Percentiles rank a stretch among this genome's conserved stretches.
These are phyloP conservation scores for Leccinum discolor DNA, from an alignment of 1,284 basidiomycete species.

Conservation along the genomic window DNA sequence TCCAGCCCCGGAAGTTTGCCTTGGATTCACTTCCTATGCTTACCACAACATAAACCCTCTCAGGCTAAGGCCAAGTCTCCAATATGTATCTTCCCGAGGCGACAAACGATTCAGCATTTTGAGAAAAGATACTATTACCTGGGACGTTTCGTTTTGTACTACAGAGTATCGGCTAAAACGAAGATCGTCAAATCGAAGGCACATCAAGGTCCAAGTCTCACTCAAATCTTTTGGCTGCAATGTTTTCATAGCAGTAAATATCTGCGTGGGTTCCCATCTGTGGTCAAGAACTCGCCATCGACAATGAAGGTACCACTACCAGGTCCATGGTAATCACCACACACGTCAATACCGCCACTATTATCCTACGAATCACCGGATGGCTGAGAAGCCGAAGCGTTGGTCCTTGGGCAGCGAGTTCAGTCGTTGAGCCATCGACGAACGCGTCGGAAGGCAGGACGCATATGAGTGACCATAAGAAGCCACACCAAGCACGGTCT, in stretches of 20 bases:
- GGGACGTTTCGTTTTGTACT: conserved; percentile 42
- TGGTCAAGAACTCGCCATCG: conserved; percentile 37
- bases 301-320: conserved; percentile 26
- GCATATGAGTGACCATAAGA: conserved; percentile 51
- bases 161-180: conserved; percentile 41
- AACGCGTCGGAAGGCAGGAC: conserved; percentile 36
- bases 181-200: not conserved
- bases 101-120: conserved; percentile 45
- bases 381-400: not conserved
- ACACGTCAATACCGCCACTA: conserved; percentile 33
- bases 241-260: conserved; percentile 21
- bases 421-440: conserved; percentile 16
- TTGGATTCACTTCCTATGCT: conserved; percentile 41
- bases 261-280: conserved; percentile 6
- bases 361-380: conserved; percentile 21
- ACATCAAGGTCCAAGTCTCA: not conserved
- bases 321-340: conserved; percentile 38
- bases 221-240: no score
- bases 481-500: conserved; percentile 70
- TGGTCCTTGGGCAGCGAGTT: not conserved
- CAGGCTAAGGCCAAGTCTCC: conserved; percentile 29
- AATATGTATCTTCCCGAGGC: conserved; percentile 50
- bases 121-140: conserved; percentile 28
- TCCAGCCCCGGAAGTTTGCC: conserved; percentile 29
- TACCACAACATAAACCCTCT: conserved; percentile 60